Evolutionary conservation across 1,284 basidiomycete genomes (phyloP), one percentile per base, ranked within the genome.

Genomic region (Cryptococcus hybrid): DNA sequence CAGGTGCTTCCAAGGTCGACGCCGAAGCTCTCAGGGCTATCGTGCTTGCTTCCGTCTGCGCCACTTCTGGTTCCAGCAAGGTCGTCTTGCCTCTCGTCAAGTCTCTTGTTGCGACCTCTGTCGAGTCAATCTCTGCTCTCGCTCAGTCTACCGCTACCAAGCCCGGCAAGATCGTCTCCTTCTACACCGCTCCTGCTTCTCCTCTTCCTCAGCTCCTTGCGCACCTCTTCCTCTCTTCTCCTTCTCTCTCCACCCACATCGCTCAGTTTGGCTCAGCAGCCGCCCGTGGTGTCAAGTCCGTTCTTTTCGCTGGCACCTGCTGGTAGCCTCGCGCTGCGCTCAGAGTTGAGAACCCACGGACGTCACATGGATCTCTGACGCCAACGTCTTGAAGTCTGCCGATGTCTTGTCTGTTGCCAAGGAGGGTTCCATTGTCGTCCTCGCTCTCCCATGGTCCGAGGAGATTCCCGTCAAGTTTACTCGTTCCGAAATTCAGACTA

Each of bases 161-260:
- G 37, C 58, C 60, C 45, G 64, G 64, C 65, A 79, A 78, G 70
- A 75, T 77, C 55, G 67, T 80, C 62, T 71, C 78, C 12, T 75
- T 80, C 70, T 81, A 75, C 69, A 76, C 77, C 8, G 61, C 67
- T n/a, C 67, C 70, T 18, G 51, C 55, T 24, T 68, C 74, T 1
- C 76, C 77, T 61, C 62, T 78, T 13, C 75, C 78, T 45, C 65
- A 73, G 54, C 69, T 78, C 52, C 61, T 78, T 39, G 60, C 73
- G 24, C 75, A 79, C 63, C 68, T 78, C 52, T 79, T 77, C 76
- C 68, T 77, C 54, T 70, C 77, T 8, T 76, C 74, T 15, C 75
- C 75, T 2, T 53, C 71, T 6, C 70, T 79, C 38, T 40, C 57
- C n/a, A 74, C 78, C 44, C 64, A 64, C 13, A 59, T 78, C 15